Base-by-base conservation (phyloP, 257 asterid species). In the Paulownia fortunei region DNA sequence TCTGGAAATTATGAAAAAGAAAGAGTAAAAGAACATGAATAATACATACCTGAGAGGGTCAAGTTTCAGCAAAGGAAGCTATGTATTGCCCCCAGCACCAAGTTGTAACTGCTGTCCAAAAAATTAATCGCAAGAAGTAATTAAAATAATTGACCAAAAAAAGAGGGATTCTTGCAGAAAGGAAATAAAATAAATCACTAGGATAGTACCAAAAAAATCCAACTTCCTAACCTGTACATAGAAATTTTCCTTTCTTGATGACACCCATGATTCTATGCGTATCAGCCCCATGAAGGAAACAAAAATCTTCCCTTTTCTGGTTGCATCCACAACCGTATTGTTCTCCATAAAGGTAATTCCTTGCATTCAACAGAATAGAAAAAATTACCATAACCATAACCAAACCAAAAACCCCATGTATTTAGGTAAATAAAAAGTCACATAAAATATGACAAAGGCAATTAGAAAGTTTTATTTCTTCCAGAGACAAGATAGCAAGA, bases 281-380 rank as follows among this genome's bases (percentile, higher is more conserved):
- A 77, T 80, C 71, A 41, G 26, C 39, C 37, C 46, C 59, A 21
- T 4, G 2, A 77, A 68, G 76, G 83, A 81, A 73, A 77, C 30
- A 34, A 61, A 76, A 73, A 73, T 77, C 85, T 62, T 77, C 46
- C 78, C 83, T 74, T 85, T 21, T 58, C 72, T 80, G 79, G 51
- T 68, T 73, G 72, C 77, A 73, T 47, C 63, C 60, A 46, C 47
- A 21, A 11, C 66, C 52, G 19, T 23, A 42, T 23, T 61, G 4
- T 21, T 75, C 73, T 78, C 74, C 65, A 63, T 55, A 3, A 10
- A 12, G 13, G 9, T 3, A 4, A 34, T 24, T 51, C 49, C 64
- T 69, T 73, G 47, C 74, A 42, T 69, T 42, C 67, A 42, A 18
- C 12, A 16, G 3, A 47, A 55, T 10, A 46, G 13, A 34, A 36